Conservation (phyloP, 352 stramenopile genomes). For the Globisporangium cylindrosporum region DNA sequence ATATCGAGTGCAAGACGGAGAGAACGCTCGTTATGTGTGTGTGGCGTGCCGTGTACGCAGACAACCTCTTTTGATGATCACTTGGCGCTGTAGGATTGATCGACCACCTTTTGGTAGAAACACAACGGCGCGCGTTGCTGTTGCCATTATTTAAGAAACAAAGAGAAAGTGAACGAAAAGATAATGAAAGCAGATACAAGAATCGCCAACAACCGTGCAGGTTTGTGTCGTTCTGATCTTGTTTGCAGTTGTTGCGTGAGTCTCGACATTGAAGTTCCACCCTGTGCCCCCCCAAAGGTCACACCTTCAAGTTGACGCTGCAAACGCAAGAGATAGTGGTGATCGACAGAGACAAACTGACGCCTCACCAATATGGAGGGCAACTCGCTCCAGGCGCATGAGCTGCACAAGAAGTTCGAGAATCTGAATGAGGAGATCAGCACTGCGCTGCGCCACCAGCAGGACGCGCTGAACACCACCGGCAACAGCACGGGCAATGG, state of each 20-base stretch:
- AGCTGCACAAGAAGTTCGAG: constrained; percentile 75
- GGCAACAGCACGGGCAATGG: constrained; percentile 14
- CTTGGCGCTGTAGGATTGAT: not conserved
- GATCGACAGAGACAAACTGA: not conserved
- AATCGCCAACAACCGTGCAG: not conserved
- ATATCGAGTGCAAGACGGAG: constrained; percentile 7
- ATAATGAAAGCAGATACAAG: not conserved
- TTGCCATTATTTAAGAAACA: constrained; percentile 12
- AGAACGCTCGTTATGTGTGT: constrained; percentile 6
- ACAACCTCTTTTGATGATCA: not conserved
- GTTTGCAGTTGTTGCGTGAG: not conserved
- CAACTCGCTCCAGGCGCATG: constrained; percentile 44
- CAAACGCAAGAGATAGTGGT: not conserved
- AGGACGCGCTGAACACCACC: constrained; percentile 29
- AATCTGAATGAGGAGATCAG: constrained; percentile 68
- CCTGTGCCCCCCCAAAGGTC: not conserved
- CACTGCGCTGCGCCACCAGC: constrained; percentile 46
- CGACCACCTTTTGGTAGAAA: not conserved
- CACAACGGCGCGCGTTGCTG: not conserved
- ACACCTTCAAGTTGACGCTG: constrained; percentile 7
- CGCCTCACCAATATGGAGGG: constrained; percentile 32
- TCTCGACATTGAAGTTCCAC: not conserved
- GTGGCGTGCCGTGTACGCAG: constrained; percentile 6
- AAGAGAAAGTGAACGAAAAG: not conserved
- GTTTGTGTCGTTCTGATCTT: not conserved